These are phyloP conservation scores for Phlyctochytrium planicorne DNA, from an alignment of 192 early-diverging fungal genomes.

Conservation along the genomic window DNA sequence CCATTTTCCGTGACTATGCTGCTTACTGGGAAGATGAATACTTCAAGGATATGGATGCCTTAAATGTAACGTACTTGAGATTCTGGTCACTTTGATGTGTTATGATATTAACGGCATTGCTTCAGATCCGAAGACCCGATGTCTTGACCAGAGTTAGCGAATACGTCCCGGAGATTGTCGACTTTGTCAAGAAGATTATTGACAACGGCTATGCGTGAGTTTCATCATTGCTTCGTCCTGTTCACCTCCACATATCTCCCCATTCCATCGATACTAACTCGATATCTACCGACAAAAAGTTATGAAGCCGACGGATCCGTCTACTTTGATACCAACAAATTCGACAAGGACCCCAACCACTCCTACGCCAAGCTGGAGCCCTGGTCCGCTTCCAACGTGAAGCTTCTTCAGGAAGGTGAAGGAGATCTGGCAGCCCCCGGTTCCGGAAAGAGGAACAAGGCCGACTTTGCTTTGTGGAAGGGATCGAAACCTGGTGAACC, in stretches of 20 bases:
- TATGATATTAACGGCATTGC: no score
- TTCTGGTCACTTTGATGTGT: not conserved
- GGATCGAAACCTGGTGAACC: conserved; percentile 91
- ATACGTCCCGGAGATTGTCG: conserved; percentile 92
- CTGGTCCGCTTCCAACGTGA: conserved; percentile 76
- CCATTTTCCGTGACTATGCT: conserved; percentile 88
- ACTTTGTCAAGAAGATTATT: conserved; percentile 88
- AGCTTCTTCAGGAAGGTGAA: conserved; percentile 87
- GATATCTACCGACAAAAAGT: conserved; percentile 17
- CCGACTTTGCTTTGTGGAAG: conserved; percentile 99
- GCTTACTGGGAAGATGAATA: conserved; percentile 93
- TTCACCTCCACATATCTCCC: not conserved
- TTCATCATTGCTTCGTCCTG: conserved; percentile 27
- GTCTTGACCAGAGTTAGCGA: conserved; percentile 92
- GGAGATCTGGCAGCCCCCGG: conserved; percentile 76
- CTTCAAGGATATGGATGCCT: conserved; percentile 88
- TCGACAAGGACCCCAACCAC: conserved; percentile 79
- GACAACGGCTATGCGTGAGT: conserved; percentile 95
- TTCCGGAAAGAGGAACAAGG: conserved; percentile 62
- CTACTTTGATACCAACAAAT: conserved; percentile 88
- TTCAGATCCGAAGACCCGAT: conserved; percentile 74
- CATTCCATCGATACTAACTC: not conserved
- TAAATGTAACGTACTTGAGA: conserved; percentile 61
- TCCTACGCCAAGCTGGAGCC: conserved; percentile 95
- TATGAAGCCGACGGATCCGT: conserved; percentile 91